A percentile compares a stretch with the other conserved stretches of the same genome.
Conservation (phyloP, 1,139 yeast species). For the Taphrina betulina region DNA sequence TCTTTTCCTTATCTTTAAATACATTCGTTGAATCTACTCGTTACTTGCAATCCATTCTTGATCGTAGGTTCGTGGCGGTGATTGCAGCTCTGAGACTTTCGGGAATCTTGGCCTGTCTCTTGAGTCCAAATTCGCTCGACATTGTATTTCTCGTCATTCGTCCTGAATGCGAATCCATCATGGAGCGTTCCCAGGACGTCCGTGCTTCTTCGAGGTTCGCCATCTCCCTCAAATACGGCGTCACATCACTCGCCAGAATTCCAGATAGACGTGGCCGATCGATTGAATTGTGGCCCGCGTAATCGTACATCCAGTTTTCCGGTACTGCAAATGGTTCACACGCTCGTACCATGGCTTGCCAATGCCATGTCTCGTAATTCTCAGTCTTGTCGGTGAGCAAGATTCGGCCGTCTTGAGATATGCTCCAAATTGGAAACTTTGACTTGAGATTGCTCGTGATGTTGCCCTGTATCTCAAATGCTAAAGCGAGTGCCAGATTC, state of each 20-base stretch:
- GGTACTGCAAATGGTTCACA: constrained; percentile 14
- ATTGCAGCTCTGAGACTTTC: not conserved
- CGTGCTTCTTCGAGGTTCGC: not conserved
- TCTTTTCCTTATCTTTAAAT: too few species aligned
- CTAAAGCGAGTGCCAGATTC: not conserved
- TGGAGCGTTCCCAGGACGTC: not conserved
- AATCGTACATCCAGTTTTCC: constrained; percentile 12
- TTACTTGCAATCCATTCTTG: too few species aligned
- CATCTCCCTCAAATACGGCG: constrained; percentile 4
- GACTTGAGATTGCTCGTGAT: not conserved
- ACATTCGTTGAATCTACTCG: too few species aligned
- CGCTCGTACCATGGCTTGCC: constrained; percentile 1
- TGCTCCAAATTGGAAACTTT: constrained; percentile 7
- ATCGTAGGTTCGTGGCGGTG: not conserved
- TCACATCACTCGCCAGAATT: constrained; percentile 2
- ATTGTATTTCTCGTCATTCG: constrained; percentile 13
- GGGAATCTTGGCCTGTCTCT: not conserved
- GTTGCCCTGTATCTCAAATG: not conserved
- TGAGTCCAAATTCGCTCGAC: constrained; percentile 3
- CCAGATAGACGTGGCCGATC: constrained; percentile 11
- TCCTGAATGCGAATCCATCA: not conserved
- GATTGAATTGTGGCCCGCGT: constrained; percentile 7
- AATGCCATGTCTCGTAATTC: not conserved
- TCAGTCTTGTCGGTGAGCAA: not conserved
- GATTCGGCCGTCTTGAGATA: too few species aligned